Conservation (phyloP, 2,329 filamentous ascomycete species). For the Beauveria bassiana region DNA sequence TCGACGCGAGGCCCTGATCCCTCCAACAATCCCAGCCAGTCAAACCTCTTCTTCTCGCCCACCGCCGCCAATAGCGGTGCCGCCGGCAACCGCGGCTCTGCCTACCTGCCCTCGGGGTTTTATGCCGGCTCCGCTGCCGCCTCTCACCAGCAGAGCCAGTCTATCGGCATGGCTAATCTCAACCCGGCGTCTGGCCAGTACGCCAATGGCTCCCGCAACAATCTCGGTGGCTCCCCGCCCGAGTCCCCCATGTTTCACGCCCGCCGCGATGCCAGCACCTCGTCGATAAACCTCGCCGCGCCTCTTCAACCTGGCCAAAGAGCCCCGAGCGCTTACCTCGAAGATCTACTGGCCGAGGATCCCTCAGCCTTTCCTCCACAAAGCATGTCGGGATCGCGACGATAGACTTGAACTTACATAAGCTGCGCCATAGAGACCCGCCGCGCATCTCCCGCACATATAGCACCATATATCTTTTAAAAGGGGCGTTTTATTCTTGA, state of each 20-base stretch:
- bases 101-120: constrained; percentile 85
- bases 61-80: constrained; percentile 67
- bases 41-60: constrained; percentile 89
- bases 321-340: constrained; percentile 81
- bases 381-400: constrained; percentile 24
- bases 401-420: constrained; percentile 16
- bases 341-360: constrained; percentile 80
- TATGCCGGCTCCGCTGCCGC: constrained; percentile 59
- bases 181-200: constrained; percentile 50
- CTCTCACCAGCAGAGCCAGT: constrained; percentile 38
- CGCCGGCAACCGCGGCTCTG: constrained; percentile 59
- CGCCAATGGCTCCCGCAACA: constrained; percentile 30
- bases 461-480: constrained; percentile 1
- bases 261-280: constrained; percentile 49
- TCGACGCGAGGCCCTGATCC: constrained; percentile 44
- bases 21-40: constrained; percentile 51
- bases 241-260: constrained; percentile 52
- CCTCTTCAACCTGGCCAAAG: constrained; percentile 52
- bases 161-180: constrained; percentile 55
- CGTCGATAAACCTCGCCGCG: constrained; percentile 58
- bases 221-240: constrained; percentile 48
- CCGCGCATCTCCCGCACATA: background rate
- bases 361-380: constrained; percentile 41
- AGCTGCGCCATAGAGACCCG: background rate
- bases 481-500: constrained; percentile 4